Percentiles rank a stretch among this genome's conserved stretches.
These are phyloP conservation scores for Solanum pimpinellifolium DNA, from an alignment of 257 asterid genomes.

Conservation along the genomic window DNA sequence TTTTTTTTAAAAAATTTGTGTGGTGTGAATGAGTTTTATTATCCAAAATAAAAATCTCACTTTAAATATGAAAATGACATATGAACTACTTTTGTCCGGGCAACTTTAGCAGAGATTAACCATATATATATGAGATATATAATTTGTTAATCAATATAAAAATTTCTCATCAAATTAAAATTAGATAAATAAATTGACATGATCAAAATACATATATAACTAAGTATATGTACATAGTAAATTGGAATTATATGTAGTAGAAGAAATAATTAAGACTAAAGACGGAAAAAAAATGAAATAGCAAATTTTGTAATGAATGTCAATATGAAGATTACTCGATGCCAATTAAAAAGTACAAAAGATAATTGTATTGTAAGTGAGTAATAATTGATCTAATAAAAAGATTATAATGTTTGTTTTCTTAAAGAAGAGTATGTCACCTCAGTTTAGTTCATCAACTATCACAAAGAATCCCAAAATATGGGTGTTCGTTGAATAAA, in stretches of 20 bases:
- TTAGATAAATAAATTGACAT: neutral
- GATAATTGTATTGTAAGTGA: no score
- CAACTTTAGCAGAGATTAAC: no score
- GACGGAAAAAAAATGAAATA: neutral
- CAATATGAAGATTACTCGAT: no score
- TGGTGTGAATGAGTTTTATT: neutral
- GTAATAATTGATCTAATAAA: no score
- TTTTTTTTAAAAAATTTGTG: neutral
- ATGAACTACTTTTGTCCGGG: neutral
- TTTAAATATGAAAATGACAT: neutral
- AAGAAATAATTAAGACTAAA: neutral
- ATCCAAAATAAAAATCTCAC: neutral
- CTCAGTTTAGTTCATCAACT: neutral
- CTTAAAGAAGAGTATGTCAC: neutral
- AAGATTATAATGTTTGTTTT: neutral
- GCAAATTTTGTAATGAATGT: neutral
- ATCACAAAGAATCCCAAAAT: neutral
- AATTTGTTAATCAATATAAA: neutral
- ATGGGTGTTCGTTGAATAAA: neutral
- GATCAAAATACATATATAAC: neutral
- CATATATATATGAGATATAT: no score
- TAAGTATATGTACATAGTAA: neutral
- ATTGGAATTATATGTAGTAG: neutral
- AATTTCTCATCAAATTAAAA: rapidly evolving
- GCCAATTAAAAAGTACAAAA: no score